A percentile compares a stretch with the other conserved stretches of the same genome.
phyloP scores from a whole-genome alignment of 805 yeast genomes.

The Metschnikowia noctiluminum region DNA sequence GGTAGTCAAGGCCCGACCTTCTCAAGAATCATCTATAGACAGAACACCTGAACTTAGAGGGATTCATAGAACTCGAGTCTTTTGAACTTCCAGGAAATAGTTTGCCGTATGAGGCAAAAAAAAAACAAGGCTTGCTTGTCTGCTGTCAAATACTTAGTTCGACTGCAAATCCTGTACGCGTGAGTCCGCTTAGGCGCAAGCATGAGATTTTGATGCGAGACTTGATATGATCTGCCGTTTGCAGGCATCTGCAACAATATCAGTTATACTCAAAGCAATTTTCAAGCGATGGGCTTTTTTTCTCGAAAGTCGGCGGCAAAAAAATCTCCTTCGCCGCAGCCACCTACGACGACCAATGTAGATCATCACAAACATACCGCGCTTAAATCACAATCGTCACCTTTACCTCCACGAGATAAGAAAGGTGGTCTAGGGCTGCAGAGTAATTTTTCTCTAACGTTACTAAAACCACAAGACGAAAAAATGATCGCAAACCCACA shows the following conservation, averaged over 20 bases:
- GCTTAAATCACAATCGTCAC: not conserved
- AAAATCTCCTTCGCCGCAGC: not conserved
- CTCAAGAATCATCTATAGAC: no score
- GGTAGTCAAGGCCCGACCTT: no score
- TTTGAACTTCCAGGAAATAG: no score
- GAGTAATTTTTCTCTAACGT: not conserved
- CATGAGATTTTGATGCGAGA: not conserved
- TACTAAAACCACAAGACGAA: not conserved
- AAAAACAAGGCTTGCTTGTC: not conserved
- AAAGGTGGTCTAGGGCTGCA: not conserved
- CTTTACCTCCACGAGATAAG: not conserved
- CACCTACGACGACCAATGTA: no score
- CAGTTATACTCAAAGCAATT: not conserved
- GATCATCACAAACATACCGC: no score
- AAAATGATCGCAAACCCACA: not conserved
- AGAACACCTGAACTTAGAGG: no score
- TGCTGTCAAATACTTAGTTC: not conserved
- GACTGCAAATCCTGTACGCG: conserved; percentile 1
- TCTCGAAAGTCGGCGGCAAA: conserved; percentile 1
- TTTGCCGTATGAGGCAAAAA: no score
- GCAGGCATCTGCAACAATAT: not conserved
- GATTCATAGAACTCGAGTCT: no score
- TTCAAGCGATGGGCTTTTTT: conserved; percentile 4
- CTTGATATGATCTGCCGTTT: no score
- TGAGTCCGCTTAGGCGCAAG: not conserved